A percentile compares a stretch with the other conserved stretches of the same genome.
Conservation (phyloP, 805 yeast genomes). For the Myxozyma kluyveri region DNA sequence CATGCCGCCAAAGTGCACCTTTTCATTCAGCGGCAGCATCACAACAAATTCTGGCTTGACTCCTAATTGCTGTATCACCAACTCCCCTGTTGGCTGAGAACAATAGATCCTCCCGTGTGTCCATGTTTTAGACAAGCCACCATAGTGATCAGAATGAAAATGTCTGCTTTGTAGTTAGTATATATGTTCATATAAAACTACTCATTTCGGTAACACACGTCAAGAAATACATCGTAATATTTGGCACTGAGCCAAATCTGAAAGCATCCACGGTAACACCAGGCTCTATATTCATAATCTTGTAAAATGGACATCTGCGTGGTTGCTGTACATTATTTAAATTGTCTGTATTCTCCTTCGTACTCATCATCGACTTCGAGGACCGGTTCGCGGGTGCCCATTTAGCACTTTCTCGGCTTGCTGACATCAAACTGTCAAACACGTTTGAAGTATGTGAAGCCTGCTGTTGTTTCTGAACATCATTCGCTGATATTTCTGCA, state of each 20-base stretch:
- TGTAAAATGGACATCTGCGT: slow-evolving; percentile 36
- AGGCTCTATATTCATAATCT: slow-evolving; percentile 35
- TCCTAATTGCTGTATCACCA: slow-evolving; percentile 55
- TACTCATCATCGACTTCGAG: background rate
- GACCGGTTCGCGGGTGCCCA: background rate
- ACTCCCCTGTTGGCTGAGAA: slow-evolving; percentile 62
- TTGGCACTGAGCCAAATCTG: slow-evolving; percentile 38
- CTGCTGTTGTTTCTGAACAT: background rate
- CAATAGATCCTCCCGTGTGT: slow-evolving; percentile 67
- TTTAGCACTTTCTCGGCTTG: background rate
- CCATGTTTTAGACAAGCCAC: slow-evolving; percentile 81
- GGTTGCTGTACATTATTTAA: background rate
- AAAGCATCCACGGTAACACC: slow-evolving; percentile 43
- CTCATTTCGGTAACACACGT: slow-evolving; percentile 38
- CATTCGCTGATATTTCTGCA: background rate
- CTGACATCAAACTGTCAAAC: background rate
- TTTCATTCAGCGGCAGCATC: slow-evolving; percentile 45
- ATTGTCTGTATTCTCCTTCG: background rate
- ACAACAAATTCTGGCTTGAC: slow-evolving; percentile 48
- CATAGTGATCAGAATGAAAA: slow-evolving; percentile 93
- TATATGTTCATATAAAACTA: background rate
- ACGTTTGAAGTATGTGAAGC: background rate
- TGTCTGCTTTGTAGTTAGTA: slow-evolving; percentile 42
- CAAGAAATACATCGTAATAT: slow-evolving; percentile 36
- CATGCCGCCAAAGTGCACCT: slow-evolving; percentile 44